Evolutionary conservation across 148 eudicot species (phyloP), one percentile per base, ranked within the genome.

Genomic region (Rhododendron kiyosumense): DNA sequence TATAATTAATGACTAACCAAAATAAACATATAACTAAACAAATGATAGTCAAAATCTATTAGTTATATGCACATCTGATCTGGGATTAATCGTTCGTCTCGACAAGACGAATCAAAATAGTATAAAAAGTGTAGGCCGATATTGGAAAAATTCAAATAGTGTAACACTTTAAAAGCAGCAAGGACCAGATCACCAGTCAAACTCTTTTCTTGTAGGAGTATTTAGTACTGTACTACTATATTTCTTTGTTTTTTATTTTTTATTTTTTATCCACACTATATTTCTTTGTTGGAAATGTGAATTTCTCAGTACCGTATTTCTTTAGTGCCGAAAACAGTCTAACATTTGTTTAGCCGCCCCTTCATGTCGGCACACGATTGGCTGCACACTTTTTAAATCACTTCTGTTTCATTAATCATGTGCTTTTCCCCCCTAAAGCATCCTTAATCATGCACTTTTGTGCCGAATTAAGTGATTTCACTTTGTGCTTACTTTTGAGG

Each of bases 281-380:
- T 59, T 59, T 59, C 65, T 59, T 59, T 61, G 11, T 61, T 22
- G 67, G 67, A 61, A 61, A 5, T 22, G 10, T 61, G 22, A 24
- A 61, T 61, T 61, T 61, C 26, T 7, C 26, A 24, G 1, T 61
- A 61, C 9, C 11, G 9, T 61, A 20, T 22, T 61, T 22, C 67
- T 61, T 7, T 61, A 61, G 8, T 61, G 11, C 67, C 2, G 28
- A 61, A 61, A 18, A 22, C 67, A 69, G 75, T 26, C 10, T 18
- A 18, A 69, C 75, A 69, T 28, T 11, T 11, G 32, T 7, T 28
- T 67, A 67, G 12, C 30, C 32, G 17, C 74, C 74, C 5, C 10
- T n/a, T n/a, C 38, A 71, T 71, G 76, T 71, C 76, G 76, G 76
- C 76, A 32, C 76, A 30, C 76, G 76, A 32, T 71, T 30, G 76